These are phyloP conservation scores for Boletus pseudo-olivaceus DNA, from an alignment of 768 basidiomycete genomes.

Conservation along the genomic window DNA sequence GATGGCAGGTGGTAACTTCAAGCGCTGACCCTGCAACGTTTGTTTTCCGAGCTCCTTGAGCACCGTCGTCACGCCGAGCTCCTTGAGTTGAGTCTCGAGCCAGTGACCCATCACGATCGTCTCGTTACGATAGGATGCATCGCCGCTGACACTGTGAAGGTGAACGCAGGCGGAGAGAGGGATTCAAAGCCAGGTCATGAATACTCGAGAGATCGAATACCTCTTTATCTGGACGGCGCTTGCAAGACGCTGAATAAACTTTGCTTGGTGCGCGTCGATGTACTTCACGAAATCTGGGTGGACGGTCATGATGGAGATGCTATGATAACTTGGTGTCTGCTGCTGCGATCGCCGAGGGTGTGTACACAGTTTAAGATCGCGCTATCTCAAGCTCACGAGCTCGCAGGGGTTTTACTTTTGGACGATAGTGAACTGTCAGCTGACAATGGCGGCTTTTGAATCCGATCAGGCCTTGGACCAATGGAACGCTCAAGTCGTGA, in stretches of 20 bases:
- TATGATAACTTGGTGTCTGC: not conserved
- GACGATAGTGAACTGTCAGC: not conserved
- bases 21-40: constrained; percentile 60
- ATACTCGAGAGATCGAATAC: constrained; percentile 28
- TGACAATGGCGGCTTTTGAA: not conserved
- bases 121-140: constrained; percentile 66
- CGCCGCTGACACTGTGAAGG: constrained; percentile 58
- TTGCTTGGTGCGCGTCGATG: constrained; percentile 66
- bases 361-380: not conserved
- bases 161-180: too few relatives aligned
- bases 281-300: constrained; percentile 38
- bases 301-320: constrained; percentile 30
- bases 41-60: constrained; percentile 78
- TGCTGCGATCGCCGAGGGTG: not conserved
- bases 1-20: constrained; percentile 79
- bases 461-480: too few relatives aligned
- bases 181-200: not conserved
- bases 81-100: constrained; percentile 68
- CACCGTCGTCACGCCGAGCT: constrained; percentile 76
- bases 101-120: constrained; percentile 86
- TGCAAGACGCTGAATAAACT: constrained; percentile 74
- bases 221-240: constrained; percentile 85
- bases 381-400: not conserved
- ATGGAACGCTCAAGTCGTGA: too few relatives aligned
- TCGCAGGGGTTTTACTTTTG: not conserved